These are phyloP conservation scores for Hyaloscypha hepaticicola DNA, from an alignment of 495 filamentous ascomycete genomes.

Conservation along the genomic window DNA sequence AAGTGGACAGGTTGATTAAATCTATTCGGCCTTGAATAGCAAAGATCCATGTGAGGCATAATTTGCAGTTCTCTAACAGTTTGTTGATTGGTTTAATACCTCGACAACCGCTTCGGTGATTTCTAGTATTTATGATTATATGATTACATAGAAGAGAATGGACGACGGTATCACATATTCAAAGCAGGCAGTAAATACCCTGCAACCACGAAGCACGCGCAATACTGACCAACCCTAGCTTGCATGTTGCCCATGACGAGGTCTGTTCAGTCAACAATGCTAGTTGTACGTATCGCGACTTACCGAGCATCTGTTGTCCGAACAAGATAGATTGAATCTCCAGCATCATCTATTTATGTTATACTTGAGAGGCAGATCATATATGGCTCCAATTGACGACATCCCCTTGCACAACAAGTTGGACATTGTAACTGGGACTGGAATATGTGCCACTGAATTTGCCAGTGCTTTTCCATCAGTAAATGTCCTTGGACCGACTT, in stretches of 20 bases:
- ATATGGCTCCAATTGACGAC: background rate
- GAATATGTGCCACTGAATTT: background rate
- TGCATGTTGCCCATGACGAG: slow-evolving; percentile 1
- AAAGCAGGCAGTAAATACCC: background rate
- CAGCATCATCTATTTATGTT: slow-evolving; percentile 6
- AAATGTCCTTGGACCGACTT: slow-evolving; percentile 45
- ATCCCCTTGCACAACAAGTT: background rate
- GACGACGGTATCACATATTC: slow-evolving; percentile 1
- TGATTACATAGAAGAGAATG: slow-evolving; percentile 1
- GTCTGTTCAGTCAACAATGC: background rate
- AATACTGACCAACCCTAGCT: background rate
- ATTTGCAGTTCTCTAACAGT: too few relatives aligned
- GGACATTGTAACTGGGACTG: background rate
- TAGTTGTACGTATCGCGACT: background rate
- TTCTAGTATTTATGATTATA: slow-evolving; percentile 3
- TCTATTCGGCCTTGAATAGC: background rate
- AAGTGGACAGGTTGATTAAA: background rate
- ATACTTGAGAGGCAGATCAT: background rate
- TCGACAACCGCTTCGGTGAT: background rate
- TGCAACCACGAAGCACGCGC: background rate
- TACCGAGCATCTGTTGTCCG: background rate
- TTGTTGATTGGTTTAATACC: background rate
- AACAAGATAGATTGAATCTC: slow-evolving; percentile 7
- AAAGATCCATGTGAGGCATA: background rate
- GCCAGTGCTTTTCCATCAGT: background rate